Evolutionary conservation across 2,329 filamentous ascomycete species (phyloP).

Genomic region (Ampelomyces quisqualis): DNA sequence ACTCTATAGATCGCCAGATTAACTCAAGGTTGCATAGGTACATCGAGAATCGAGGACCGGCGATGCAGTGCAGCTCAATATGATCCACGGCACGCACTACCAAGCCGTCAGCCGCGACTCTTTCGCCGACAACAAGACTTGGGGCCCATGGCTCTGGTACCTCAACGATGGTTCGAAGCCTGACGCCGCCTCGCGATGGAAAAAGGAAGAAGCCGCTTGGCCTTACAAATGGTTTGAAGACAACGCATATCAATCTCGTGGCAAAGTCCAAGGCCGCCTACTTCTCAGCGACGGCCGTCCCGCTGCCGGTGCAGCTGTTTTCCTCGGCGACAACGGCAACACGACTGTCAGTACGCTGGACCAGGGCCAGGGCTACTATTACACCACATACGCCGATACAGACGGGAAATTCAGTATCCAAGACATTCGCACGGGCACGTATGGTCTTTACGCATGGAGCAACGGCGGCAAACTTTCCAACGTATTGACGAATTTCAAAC

Average conservation of each 20-base stretch:
- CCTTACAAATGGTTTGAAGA: conserved; percentile 55
- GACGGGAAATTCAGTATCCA: conserved; percentile 49
- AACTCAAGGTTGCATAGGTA: conserved; percentile 27
- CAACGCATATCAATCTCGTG: conserved; percentile 52
- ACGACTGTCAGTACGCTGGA: conserved; percentile 51
- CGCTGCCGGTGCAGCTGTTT: conserved; percentile 52
- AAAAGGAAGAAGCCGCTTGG: conserved; percentile 49
- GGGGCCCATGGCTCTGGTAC: conserved; percentile 46
- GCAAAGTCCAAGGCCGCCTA: conserved; percentile 49
- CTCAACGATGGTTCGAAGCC: conserved; percentile 51
- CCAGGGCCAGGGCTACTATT: conserved; percentile 54
- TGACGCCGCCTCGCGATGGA: conserved; percentile 46
- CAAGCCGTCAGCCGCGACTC: conserved; percentile 34
- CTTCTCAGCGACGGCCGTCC: conserved; percentile 52
- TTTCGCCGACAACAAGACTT: conserved; percentile 41
- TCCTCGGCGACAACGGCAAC: conserved; percentile 53
- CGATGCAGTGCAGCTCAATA: conserved; percentile 56
- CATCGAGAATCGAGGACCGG: conserved; percentile 55
- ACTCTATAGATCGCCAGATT: too few species aligned
- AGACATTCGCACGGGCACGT: conserved; percentile 49
- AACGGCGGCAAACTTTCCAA: conserved; percentile 49
- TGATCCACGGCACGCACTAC: conserved; percentile 54
- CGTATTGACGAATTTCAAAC: conserved; percentile 49
- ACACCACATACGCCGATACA: conserved; percentile 50
- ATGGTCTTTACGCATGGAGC: conserved; percentile 55